Percentiles rank a stretch among this genome's conserved stretches.
These are phyloP conservation scores for Inga laurina DNA, from an alignment of 306 rosid genomes.

Conservation along the genomic window DNA sequence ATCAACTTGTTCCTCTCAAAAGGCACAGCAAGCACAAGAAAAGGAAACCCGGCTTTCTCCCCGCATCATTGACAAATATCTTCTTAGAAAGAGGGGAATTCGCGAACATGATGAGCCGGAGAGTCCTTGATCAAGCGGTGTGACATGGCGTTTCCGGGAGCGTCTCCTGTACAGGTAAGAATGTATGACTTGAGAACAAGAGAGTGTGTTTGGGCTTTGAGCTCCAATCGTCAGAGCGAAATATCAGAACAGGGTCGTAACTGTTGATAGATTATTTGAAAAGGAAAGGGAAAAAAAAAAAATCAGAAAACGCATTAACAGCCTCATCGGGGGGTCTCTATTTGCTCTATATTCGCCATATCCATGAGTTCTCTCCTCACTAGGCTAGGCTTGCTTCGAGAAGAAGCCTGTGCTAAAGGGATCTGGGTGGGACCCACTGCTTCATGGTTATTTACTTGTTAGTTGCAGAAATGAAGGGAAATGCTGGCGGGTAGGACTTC, in stretches of 20 bases:
- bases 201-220: not conserved
- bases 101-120: not conserved
- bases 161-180: not conserved
- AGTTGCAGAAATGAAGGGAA: not conserved
- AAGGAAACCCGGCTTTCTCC: slow-evolving; percentile 18
- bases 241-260: not conserved
- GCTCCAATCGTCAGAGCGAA: not conserved
- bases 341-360: not conserved
- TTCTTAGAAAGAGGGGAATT: not conserved
- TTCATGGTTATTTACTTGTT: not conserved
- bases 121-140: not conserved
- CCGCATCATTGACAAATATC: not conserved
- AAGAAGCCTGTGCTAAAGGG: not conserved
- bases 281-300: not conserved
- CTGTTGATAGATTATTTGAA: not conserved
- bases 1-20: slow-evolving; percentile 10
- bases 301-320: not conserved
- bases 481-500: not conserved
- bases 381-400: not conserved
- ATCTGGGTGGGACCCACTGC: not conserved
- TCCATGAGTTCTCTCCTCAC: not conserved
- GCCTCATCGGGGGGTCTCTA: not conserved
- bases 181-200: not conserved
- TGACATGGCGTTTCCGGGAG: not conserved
- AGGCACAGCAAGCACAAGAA: not conserved